Evolutionary conservation across 1,284 basidiomycete species (phyloP), one percentile per base, ranked within the genome.

Genomic region (Pseudozyma sp.): DNA sequence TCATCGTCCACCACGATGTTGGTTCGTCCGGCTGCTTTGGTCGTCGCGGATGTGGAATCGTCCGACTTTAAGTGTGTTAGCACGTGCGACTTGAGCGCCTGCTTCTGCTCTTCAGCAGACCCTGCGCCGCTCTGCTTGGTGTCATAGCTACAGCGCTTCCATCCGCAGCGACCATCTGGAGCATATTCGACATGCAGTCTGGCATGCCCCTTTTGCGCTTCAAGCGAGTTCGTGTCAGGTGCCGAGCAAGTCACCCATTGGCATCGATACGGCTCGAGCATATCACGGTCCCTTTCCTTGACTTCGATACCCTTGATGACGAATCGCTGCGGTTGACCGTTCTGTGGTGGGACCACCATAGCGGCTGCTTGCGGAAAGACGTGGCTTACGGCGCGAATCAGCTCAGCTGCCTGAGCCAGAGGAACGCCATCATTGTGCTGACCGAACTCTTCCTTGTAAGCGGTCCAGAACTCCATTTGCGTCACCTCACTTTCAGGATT

Each of bases 401-500:
- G 91, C 49, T 95, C 93, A 3, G 92, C 91, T 0, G 93, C 93
- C 1, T 90, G 89, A 18, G 92, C 89, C 54, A 92, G 86, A 48
- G 87, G 87, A 88, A 89, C 12, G 87, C 86, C 78, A 87, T 88
- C 47, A 44, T 63, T 59, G 14, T 51, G 35, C 12, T 61, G 44
- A 25, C 76, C 61, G 48, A 86, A 86, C 56, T 86, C 83, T 65
- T 92, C 91, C 78, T 92, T 91, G 86, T 95, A 95, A 13, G 93
- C 87, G 62, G 89, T 92, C 93, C 93, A 95, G 73, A 95, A 92
- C 70, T 93, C 92, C 58, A 94, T 92, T 85, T 95, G 93, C 0
- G 93, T 93, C 50, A 95, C 87, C 79, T 94, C 92, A 9, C 90
- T 89, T 2, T 91, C 89, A 1, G 89, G 83, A 63, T 90, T 90